Evolutionary conservation across 2,329 filamentous ascomycete genomes (phyloP), one percentile per base, ranked within the genome.

Genomic region (Pyrenophora tritici-repentis): DNA sequence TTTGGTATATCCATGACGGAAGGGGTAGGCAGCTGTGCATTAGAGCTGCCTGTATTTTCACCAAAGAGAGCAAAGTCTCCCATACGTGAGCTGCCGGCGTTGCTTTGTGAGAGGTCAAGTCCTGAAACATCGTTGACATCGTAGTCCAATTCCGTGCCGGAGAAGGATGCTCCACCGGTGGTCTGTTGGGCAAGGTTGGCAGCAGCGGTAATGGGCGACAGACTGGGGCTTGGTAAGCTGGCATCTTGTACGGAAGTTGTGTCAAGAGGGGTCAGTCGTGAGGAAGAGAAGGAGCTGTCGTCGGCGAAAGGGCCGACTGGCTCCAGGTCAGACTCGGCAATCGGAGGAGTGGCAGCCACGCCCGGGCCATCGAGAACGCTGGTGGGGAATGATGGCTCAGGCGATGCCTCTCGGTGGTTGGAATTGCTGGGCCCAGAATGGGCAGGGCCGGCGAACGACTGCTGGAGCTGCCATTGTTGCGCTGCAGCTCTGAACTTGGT

Each of bases 211-310:
- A 88, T 85, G 3, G 94, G 94, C 20, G 94, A 99, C 49, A 99
- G 77, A 66, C 94, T 92, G 29, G 94, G 94, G 72, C 94, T 99
- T 44, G 94, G 94, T 55, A 99, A 80, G 74, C 91, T 97, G 58
- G 90, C 91, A 78, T 97, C 93, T 71, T 94, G 89, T 33, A 87
- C 86, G 49, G 86, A 84, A 47, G 87, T 82, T 39, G 86, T 88
- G 65, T 91, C 86, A 42, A 92, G 80, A 40, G 75, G 75, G 31
- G 76, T 76, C 9, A 81, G 76, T 45, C 78, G 68, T 29, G 54
- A 39, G 35, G 60, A 18, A 14, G 61, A 47, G 18, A 61, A 62
- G 3, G 59, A 54, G 5, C 41, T 40, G 24, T 60, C 42, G 42
- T 62, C 38, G 20, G 63, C 53, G 77, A 77, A 55, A 77, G 81